Base-by-base conservation (phyloP, 768 basidiomycete species). In the Candolleomyces eurysporus region DNA sequence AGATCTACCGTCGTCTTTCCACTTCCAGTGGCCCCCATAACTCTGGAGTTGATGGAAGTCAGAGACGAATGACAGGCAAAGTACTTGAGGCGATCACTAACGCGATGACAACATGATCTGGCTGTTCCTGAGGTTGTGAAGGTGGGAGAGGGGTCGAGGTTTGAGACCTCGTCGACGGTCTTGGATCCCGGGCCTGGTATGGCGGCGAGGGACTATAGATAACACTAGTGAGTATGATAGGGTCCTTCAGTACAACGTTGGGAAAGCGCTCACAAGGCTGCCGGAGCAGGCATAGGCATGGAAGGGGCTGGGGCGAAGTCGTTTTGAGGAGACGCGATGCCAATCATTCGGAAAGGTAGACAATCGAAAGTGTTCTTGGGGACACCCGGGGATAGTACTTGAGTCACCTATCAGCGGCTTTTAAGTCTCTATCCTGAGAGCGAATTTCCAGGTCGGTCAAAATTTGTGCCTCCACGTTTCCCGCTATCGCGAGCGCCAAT, bases 1-100 rank as follows among this genome's bases (percentile, higher is more conserved):
- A 45, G 8, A 60, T 72, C 21, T 42, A 76, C 77, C 17, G 75
- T 73, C 13, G 75, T 73, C 65, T 78, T 78, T n/a, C 77, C 77
- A 11, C 70, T 75, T 31, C 77, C 77, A 13, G 77, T 77, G 10
- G 76, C 69, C 7, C 77, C 77, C 75, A 78, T 76, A 4, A 78
- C 70, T 0, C 75, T 77, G 58, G 11, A 43, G 42, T 43, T 13
- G 42, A 13, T n/a, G 2, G 42, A 43, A 13, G 42, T 43, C 42
- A 43, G 42, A 2, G 26, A 26, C 42, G n/a, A 13, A 13, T n/a
- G 3, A 43, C 11, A 2, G 42, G 42, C n/a, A 5, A 43, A 43
- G 5, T n/a, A 43, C 3, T 11, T n/a, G 26, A 43, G 42, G 2
- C 42, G n/a, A 13, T 13, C 11, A 43, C 42, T 43, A 13, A 43